These are phyloP conservation scores for Lepraria neglecta DNA, from an alignment of 495 filamentous ascomycete genomes.

Conservation along the genomic window DNA sequence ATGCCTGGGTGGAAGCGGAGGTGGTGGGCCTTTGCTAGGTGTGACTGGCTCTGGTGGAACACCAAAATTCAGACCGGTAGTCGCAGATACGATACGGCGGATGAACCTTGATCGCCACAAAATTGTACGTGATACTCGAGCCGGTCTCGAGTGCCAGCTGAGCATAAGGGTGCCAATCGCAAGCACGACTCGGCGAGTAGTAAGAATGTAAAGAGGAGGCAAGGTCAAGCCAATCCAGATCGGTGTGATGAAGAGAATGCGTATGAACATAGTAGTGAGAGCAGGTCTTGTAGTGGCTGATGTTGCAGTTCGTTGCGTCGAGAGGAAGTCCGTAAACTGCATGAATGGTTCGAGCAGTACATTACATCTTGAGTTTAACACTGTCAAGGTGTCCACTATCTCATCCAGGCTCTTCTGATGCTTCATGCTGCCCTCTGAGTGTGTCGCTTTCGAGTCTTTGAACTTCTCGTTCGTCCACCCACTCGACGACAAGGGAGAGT, in stretches of 20 bases:
- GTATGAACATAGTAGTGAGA: constrained; percentile 79
- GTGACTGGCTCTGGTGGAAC: constrained; percentile 29
- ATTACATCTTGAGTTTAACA: constrained; percentile 85
- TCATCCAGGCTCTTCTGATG: constrained; percentile 88
- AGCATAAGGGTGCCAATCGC: constrained; percentile 72
- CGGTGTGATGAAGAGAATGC: constrained; percentile 80
- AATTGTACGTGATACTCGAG: constrained; percentile 75
- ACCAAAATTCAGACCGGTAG: constrained; percentile 76
- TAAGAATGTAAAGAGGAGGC: constrained; percentile 77
- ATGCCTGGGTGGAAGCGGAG: constrained; percentile 29
- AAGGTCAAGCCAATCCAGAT: constrained; percentile 79
- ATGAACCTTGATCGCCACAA: constrained; percentile 81
- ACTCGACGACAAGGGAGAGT: constrained; percentile 81
- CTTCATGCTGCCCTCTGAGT: constrained; percentile 57
- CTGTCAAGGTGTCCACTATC: constrained; percentile 85
- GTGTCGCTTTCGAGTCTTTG: constrained; percentile 36
- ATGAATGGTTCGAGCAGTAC: constrained; percentile 83
- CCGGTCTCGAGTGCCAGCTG: constrained; percentile 86
- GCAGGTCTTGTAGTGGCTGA: constrained; percentile 89
- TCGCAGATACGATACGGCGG: constrained; percentile 54
- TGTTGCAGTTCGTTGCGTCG: constrained; percentile 83
- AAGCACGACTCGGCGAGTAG: constrained; percentile 74
- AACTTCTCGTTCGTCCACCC: constrained; percentile 60
- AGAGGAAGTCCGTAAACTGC: constrained; percentile 85
- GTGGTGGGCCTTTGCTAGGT: constrained; percentile 26